Conservation (phyloP, 352 stramenopile species). For the Phytophthora tubulina region DNA sequence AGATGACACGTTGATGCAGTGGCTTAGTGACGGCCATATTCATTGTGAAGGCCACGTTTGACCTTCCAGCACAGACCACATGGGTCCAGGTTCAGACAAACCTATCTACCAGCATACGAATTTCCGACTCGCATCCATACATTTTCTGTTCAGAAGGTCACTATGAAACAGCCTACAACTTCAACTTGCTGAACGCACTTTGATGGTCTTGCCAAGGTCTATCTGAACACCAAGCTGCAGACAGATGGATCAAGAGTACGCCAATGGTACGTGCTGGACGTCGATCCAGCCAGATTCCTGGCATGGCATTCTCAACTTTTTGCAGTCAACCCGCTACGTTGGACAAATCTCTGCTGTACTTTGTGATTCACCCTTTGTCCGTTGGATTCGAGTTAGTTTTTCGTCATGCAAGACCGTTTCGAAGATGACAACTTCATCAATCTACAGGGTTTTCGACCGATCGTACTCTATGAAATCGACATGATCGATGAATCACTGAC, state of each 20-base stretch:
- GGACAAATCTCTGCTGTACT: constrained; percentile 17
- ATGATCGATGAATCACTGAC: constrained; percentile 40
- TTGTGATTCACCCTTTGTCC: constrained; percentile 1
- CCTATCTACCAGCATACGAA: background rate
- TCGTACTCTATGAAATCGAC: constrained; percentile 39
- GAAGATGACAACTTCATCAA: constrained; percentile 25
- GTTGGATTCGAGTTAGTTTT: constrained; percentile 12
- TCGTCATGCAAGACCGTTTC: constrained; percentile 22
- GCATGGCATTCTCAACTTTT: background rate
- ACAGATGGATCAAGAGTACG: constrained; percentile 21
- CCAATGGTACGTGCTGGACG: constrained; percentile 19
- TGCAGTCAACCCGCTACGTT: constrained; percentile 2
- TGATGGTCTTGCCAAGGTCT: too few species aligned
- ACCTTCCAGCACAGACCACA: background rate
- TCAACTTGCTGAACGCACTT: constrained; percentile 22
- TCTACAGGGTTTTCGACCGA: constrained; percentile 32
- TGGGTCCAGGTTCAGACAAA: background rate
- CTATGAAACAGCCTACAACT: constrained; percentile 26
- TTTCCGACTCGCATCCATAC: background rate
- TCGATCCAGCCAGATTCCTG: constrained; percentile 1
- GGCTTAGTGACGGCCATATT: background rate
- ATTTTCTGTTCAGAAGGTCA: background rate
- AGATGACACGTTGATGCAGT: constrained; percentile 1
- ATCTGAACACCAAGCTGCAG: constrained; percentile 8
- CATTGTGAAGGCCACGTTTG: background rate